Evolutionary conservation across 177 flowering plant species (phyloP), one percentile per base, ranked within the genome.

Genomic region (Telopea speciosissima): DNA sequence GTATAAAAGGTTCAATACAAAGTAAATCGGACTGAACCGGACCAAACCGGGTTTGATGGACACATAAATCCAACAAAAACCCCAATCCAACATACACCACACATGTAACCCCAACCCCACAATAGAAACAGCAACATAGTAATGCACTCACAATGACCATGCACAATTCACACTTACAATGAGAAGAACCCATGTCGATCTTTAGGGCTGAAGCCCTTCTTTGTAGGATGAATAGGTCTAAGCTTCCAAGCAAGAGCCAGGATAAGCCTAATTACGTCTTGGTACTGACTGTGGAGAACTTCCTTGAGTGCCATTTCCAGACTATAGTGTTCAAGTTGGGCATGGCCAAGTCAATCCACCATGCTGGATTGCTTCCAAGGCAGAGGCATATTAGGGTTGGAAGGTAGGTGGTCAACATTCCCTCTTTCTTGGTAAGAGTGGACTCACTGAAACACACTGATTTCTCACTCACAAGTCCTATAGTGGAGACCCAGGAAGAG

Each of bases 361-460:
- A 73, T 16, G 66, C 67, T 19, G 45, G 75, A 26, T 60, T 73
- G 24, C 71, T 73, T 62, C 68, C 67, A 5, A 68, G 70, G 67
- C 71, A 67, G 49, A 73, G 71, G 67, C 71, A 61, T 62, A 73
- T 73, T 74, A 83, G 86, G 80, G 86, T 83, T 68, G 86, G 86
- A 24, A 81, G 81, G 76, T 83, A 81, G 74, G 80, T 83, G 17
- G 84, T 83, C 63, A 83, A 81, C 73, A 71, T 83, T 56, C 76
- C 84, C n/a, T 83, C 84, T 16, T 83, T 83, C 72, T 78, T 82
- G 81, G 85, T 82, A 49, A 79, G 85, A 72, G 71, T 82, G 16
- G 87, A 84, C 36, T 79, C 82, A 19, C 82, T 80, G 76, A 84
- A 84, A 73, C 87, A 84, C 74, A 80, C 82, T 60, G 85, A 84